Conservation (phyloP, 352 stramenopile species). For the Globisporangium viniferum region DNA sequence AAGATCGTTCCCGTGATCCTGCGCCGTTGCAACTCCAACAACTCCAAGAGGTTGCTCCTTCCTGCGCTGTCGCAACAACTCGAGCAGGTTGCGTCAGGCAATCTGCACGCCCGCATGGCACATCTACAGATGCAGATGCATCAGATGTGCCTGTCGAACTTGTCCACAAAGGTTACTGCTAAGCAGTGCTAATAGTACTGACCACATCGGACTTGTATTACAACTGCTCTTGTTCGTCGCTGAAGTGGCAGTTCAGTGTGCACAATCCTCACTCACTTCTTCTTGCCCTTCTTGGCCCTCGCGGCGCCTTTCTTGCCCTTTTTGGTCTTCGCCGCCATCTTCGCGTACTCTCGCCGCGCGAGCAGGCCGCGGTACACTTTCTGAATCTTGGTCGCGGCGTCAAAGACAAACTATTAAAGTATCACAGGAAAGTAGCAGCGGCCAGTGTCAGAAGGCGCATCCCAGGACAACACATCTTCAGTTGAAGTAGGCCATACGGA, state of each 20-base stretch:
- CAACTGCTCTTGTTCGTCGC: background rate
- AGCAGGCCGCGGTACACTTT: slow-evolving; percentile 76
- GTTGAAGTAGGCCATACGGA: too few relatives aligned
- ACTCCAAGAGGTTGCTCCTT: too few relatives aligned
- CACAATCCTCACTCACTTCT: slow-evolving; percentile 11
- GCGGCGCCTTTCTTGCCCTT: slow-evolving; percentile 70
- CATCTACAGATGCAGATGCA: too few relatives aligned
- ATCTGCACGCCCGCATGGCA: too few relatives aligned
- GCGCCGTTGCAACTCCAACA: too few relatives aligned
- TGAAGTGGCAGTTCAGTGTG: background rate
- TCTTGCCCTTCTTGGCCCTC: slow-evolving; percentile 42
- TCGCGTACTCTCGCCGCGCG: slow-evolving; percentile 60
- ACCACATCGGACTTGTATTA: background rate
- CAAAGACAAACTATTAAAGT: slow-evolving; percentile 53
- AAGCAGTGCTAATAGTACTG: too few relatives aligned
- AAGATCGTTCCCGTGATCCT: too few relatives aligned
- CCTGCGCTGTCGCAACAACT: too few relatives aligned
- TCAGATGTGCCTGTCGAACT: too few relatives aligned
- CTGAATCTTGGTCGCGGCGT: slow-evolving; percentile 74
- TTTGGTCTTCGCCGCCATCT: slow-evolving; percentile 81
- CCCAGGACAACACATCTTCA: too few relatives aligned
- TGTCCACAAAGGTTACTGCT: too few relatives aligned
- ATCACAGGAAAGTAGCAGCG: background rate
- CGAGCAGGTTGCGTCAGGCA: too few relatives aligned
- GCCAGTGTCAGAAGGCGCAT: background rate